Conservation (phyloP, 1,284 basidiomycete genomes). For the Apiotrichum sp. region DNA sequence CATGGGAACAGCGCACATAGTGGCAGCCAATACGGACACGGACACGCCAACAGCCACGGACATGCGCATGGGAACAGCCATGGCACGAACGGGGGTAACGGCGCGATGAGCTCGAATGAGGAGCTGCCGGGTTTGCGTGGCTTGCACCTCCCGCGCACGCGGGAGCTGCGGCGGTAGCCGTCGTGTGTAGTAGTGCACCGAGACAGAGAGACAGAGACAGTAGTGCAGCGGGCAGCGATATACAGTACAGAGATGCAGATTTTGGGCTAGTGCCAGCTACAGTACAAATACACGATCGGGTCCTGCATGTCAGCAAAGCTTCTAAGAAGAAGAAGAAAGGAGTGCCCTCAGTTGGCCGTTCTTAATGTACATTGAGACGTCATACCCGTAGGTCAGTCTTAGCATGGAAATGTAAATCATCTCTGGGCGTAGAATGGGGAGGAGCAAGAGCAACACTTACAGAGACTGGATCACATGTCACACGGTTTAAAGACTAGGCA, state of each 20-base stretch:
- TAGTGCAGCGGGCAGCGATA: neutral
- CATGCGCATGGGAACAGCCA: neutral
- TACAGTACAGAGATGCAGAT: no score
- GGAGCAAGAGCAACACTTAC: neutral
- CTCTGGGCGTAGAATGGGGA: constrained; percentile 21
- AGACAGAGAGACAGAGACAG: neutral
- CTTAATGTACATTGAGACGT: constrained; percentile 41
- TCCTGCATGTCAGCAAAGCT: no score
- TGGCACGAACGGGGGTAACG: neutral
- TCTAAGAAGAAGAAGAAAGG: neutral
- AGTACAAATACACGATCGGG: no score
- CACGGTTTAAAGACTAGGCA: constrained; percentile 4
- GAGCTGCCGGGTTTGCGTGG: constrained; percentile 6
- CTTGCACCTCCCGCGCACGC: constrained; percentile 6
- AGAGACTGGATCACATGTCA: no score
- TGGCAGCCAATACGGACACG: no score
- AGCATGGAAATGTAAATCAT: constrained; percentile 46
- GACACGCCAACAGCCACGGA: neutral
- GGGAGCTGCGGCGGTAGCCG: constrained; percentile 5
- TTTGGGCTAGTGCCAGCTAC: no score
- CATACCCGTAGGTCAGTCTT: constrained; percentile 38
- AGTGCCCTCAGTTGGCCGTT: constrained; percentile 39
- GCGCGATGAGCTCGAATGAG: constrained; percentile 6
- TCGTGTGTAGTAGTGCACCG: no score
- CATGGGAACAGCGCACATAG: no score